Conservation (phyloP, 768 basidiomycete genomes). For the Auricularia sp. region DNA sequence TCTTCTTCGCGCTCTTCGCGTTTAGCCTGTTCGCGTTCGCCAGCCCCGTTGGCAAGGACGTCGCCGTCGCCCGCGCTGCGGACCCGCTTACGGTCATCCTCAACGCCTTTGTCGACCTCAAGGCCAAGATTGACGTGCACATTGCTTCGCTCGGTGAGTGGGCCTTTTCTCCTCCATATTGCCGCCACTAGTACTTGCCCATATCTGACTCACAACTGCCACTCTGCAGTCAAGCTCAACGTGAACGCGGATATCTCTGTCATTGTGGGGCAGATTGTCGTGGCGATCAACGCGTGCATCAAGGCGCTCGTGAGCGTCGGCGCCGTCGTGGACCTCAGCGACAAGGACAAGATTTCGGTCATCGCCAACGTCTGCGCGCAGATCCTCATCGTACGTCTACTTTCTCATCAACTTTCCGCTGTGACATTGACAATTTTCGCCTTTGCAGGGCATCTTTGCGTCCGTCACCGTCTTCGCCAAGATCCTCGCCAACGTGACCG, state of each 20-base stretch:
- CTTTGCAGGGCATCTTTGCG: not conserved
- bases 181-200: too few species aligned
- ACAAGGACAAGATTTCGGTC: not conserved
- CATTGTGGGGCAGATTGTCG: not conserved
- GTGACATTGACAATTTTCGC: too few species aligned
- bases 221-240: not conserved
- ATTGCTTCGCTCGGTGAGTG: not conserved
- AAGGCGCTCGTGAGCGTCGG: not conserved
- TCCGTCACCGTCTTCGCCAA: not conserved
- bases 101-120: not conserved
- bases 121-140: not conserved
- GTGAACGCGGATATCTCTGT: not conserved
- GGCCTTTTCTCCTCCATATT: not conserved
- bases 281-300: not conserved
- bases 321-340: not conserved
- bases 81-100: not conserved
- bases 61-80: not conserved
- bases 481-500: slow-evolving; percentile 1
- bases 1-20: not conserved
- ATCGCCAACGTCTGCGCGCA: not conserved
- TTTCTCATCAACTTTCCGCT: too few species aligned
- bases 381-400: not conserved
- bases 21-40: not conserved
- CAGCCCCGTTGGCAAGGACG: not conserved
- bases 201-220: not conserved